Evolutionary conservation across 2,329 filamentous ascomycete genomes (phyloP).

Genomic region (Cylindrodendrum hubeiense): DNA sequence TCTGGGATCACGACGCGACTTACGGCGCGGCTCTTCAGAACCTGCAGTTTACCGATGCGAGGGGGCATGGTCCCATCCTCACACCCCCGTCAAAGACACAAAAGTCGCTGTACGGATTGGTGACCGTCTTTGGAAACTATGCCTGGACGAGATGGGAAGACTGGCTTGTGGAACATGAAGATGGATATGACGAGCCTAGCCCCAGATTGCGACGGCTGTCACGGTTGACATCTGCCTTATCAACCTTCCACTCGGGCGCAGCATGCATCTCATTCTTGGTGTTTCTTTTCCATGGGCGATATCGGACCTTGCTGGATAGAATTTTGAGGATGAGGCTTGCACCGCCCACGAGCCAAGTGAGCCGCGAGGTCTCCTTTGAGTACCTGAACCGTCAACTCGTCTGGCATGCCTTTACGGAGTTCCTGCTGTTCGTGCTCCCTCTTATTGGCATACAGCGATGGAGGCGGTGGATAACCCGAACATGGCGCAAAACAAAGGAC

Average conservation of each 20-base stretch:
- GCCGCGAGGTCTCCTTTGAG: constrained; percentile 94
- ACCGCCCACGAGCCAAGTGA: constrained; percentile 86
- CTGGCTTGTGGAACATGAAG: constrained; percentile 82
- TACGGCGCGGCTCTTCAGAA: constrained; percentile 96
- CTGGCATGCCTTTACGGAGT: constrained; percentile 99
- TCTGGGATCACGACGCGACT: constrained; percentile 96
- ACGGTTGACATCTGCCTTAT: constrained; percentile 75
- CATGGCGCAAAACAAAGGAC: constrained; percentile 85
- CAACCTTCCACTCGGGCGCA: constrained; percentile 82
- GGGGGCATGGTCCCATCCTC: constrained; percentile 71
- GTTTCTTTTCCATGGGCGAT: constrained; percentile 91
- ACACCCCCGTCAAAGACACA: constrained; percentile 83
- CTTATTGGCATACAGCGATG: constrained; percentile 95
- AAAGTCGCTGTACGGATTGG: constrained; percentile 84
- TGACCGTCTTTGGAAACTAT: constrained; percentile 90
- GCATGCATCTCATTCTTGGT: constrained; percentile 89
- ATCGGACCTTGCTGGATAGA: constrained; percentile 90
- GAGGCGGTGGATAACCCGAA: constrained; percentile 87
- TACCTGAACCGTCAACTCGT: constrained; percentile 97
- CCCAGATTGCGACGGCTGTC: constrained; percentile 69
- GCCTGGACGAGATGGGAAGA: constrained; percentile 93
- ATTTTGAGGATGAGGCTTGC: constrained; percentile 86
- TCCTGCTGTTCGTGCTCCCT: constrained; percentile 95
- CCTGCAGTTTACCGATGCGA: constrained; percentile 88
- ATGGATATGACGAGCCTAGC: constrained; percentile 75